Base-by-base conservation (phyloP, 768 basidiomycete species). In the Cystofilobasidium ferigula region DNA sequence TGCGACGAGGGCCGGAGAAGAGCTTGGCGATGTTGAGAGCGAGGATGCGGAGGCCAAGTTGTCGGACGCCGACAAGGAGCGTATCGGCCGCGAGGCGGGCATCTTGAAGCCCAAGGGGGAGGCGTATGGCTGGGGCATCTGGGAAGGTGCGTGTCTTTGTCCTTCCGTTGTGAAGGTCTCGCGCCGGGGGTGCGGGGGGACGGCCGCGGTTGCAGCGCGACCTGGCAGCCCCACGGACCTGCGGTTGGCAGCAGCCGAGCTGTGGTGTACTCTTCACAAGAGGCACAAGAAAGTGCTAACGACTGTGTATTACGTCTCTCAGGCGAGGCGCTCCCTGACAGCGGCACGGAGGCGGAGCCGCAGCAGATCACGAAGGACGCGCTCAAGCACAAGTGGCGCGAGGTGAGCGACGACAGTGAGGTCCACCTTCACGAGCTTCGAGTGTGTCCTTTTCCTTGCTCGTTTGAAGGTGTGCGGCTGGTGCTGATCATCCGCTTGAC, bases 31-130 rank as follows among this genome's bases (percentile, higher is more conserved):
- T 2, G 42, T 42, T 12, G 20, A 45, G 3, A 13, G 42, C 42
- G 40, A 35, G 13, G 45, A 59, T 1, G 20, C 2, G 14, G 63
- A 59, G 36, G 8, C 2, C 28, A 14, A 2, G 28, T n/a, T 54
- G 7, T 30, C 56, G 57, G 45, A 48, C 7, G 35, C 58, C 34
- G 42, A 58, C n/a, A n/a, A 58, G 26, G 34, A 38, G 7, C 20
- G 45, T 57, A 38, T 30, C 22, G 32, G n/a, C 22, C 45, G 45
- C 45, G 24, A 64, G 14, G 35, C 34, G 14, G 43, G 40, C 5
- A 34, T 64, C 18, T 24, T 64, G 28, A 59, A 26, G 47, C 63
- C 63, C 7, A 42, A 64, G 36, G 63, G 63, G 24, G 24, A 51
- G 45, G 63, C 57, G n/a, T 64, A 47, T 43, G 63, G 63, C 30